A percentile compares a stretch with the other conserved stretches of the same genome.
These are phyloP conservation scores for Trifolium repens DNA, from an alignment of 306 rosid genomes.

Conservation along the genomic window DNA sequence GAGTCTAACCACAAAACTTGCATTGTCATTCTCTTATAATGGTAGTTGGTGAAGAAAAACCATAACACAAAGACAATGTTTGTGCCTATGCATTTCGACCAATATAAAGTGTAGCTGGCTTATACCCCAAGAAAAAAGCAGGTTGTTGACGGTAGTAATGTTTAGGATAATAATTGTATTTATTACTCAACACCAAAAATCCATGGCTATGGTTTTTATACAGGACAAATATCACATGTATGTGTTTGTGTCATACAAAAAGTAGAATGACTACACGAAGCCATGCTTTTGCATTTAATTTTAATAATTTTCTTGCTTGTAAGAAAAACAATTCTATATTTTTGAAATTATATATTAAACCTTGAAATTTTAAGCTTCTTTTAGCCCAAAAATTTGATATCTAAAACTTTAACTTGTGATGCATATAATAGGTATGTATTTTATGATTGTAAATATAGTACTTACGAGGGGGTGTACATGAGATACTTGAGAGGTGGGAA, in stretches of 20 bases:
- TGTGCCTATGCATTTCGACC: too few species aligned
- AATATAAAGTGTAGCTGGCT: neutral
- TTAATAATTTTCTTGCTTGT: neutral
- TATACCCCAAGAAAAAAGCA: neutral
- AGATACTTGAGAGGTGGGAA: slow-evolving; percentile 67
- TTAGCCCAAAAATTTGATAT: too few species aligned
- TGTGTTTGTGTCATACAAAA: neutral
- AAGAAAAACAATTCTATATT: neutral
- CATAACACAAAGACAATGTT: too few species aligned
- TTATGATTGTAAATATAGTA: slow-evolving; percentile 12
- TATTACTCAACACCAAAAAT: slow-evolving; percentile 7
- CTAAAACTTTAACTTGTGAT: too few species aligned
- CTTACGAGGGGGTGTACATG: slow-evolving; percentile 76
- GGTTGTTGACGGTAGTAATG: neutral
- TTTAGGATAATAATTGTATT: neutral
- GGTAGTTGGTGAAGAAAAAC: too few species aligned
- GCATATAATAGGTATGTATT: too few species aligned
- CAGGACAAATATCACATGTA: neutral
- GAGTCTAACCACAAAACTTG: too few species aligned
- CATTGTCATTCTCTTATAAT: too few species aligned
- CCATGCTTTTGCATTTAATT: neutral
- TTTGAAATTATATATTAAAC: neutral
- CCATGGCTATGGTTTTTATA: neutral
- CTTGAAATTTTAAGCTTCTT: neutral
- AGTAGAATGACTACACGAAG: neutral